Evolutionary conservation across 2,329 filamentous ascomycete genomes (phyloP), one percentile per base, ranked within the genome.

Genomic region (Colletotrichum sp.): DNA sequence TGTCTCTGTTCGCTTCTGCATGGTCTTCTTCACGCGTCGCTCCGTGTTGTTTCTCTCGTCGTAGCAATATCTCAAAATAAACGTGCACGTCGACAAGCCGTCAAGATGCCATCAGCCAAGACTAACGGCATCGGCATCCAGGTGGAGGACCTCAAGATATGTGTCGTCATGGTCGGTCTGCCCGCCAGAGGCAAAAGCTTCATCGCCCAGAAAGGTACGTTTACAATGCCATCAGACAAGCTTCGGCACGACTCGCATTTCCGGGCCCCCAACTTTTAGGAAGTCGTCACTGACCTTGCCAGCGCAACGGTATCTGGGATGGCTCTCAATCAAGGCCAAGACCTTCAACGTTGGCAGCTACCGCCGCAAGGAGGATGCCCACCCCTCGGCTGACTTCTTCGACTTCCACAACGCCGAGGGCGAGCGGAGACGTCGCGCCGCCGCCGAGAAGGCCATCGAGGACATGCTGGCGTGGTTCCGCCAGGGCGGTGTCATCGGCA

Each of bases 301-400:
- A 97, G 95, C 96, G 77, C 94, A 97, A 84, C 94, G 97, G 76
- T 99, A 99, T 86, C 93, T 99, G 44, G 94, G 95, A 84, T 99
- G 97, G 97, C 93, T 98, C 75, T 98, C 96, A 30, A 96, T 99
- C 82, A 93, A 95, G 52, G 94, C 97, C 75, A 94, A 96, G 84
- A 96, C 96, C 78, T 99, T 99, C 92, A 99, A 99, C 80, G 97
- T 99, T 79, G 97, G 97, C 83, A 96, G 94, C 82, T 99, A 99
- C 84, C 95, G 97, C 79, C 95, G 97, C 79, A 93, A 94, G 81
- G 94, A 94, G 79, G 98, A 95, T 8, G 96, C 97, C 22, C 96
- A 98, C 80, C 97, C 97, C 19, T 93, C 93, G 4, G 97, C 97
- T 79, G 95, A 96, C 81, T 99, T 99, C 88, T 99, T 99, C 87